Percentiles rank a stretch among this genome's conserved stretches.
Evolutionary conservation across 2,329 filamentous ascomycete genomes (phyloP).

Genomic region (Pseudopyrenochaeta lycopersici): DNA sequence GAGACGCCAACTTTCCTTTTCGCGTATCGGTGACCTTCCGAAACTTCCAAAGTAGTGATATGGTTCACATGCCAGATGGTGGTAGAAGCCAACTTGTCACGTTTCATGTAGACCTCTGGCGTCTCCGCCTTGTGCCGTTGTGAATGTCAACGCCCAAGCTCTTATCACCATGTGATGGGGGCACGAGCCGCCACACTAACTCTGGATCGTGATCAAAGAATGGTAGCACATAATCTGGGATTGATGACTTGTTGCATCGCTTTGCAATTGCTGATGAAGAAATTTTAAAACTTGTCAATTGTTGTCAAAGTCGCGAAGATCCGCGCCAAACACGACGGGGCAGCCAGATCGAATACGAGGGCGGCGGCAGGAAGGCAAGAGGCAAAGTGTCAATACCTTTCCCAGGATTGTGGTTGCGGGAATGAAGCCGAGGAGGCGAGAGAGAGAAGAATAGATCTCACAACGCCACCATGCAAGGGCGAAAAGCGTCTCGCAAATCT

Average conservation of each 20-base stretch:
- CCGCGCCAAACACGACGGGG: not conserved
- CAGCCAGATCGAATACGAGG: not conserved
- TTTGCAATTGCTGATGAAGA: not conserved
- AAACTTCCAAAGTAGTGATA: not conserved
- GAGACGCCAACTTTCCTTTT: slow-evolving; percentile 3
- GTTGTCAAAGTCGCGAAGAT: too few species aligned
- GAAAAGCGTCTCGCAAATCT: not conserved
- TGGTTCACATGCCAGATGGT: slow-evolving; percentile 4
- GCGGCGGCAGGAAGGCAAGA: not conserved
- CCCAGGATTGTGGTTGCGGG: not conserved
- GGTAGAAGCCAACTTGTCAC: slow-evolving; percentile 23
- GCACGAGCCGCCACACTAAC: not conserved
- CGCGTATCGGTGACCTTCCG: not conserved
- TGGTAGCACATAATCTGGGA: too few species aligned
- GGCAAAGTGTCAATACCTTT: not conserved
- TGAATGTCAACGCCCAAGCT: not conserved
- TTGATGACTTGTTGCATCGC: not conserved
- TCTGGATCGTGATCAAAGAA: not conserved
- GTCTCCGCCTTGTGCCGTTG: slow-evolving; percentile 4
- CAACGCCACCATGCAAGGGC: slow-evolving; percentile 17
- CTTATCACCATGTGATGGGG: not conserved
- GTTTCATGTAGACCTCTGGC: slow-evolving; percentile 25
- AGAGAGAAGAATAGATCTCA: not conserved
- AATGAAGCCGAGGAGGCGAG: not conserved
- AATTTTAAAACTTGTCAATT: not conserved